Base-by-base conservation (phyloP, 371 early-diverging fungal species). In the Umbelopsis sp. region DNA sequence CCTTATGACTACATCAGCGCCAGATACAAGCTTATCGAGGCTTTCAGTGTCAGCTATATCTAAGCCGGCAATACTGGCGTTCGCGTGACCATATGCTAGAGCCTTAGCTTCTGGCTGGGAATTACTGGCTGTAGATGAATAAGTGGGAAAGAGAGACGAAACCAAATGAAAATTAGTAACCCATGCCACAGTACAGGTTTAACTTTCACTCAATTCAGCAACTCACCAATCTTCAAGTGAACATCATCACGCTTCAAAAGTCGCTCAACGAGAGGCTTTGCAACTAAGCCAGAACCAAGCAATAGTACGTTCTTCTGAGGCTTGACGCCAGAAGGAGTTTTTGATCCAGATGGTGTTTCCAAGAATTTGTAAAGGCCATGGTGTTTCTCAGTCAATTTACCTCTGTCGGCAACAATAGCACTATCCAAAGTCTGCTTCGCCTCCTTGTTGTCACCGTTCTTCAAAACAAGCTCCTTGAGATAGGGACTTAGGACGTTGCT, bases 241-340 rank as follows among this genome's bases (percentile, higher is more conserved):
- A 91, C 87, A 67, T 92, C 88, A 0, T 83, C 76, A 35, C 87
- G 77, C 7, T 85, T 80, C 6, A 85, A 72, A 38, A 98, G 82
- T 74, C 94, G 95, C 44, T 95, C 88, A 22, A 96, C 89, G 48
- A 96, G 86, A 4, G 99, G 99, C 32, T 87, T 93, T 37, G 96
- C 93, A 6, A 97, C 99, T 86, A 92, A 94, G 20, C 99, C 99
- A 12, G 96, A 93, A 3, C 99, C 99, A 37, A 96, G 88, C 29
- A 98, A 73, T 10, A 97, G 82, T 10, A 96, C 86, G 10, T 77
- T 85, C 76, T 84, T 85, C 63, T 78, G 76, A 62, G 75, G 68
- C 57, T 62, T 65, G 48, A 41, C 41, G 2, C 50, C 66, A 35
- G 35, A 35, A 24, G 65, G 12, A 51, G 18, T 20, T 22, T 37